A percentile compares a stretch with the other conserved stretches of the same genome.
Conservation (phyloP, 805 yeast genomes). For the Wickerhamiella shivajii region DNA sequence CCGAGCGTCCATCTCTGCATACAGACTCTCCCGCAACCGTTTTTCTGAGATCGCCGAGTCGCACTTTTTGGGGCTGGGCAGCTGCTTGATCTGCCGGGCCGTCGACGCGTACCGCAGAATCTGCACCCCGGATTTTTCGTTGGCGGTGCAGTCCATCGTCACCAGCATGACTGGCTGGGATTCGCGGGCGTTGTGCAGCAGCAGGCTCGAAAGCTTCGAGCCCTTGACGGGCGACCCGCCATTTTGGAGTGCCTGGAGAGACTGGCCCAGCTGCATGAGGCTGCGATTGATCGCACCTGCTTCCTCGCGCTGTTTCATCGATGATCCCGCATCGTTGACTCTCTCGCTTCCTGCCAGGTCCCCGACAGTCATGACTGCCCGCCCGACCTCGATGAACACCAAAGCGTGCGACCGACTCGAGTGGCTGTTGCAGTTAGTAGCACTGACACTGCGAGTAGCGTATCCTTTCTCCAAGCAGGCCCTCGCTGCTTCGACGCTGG, state of each 20-base stretch:
- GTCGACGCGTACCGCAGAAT: conserved; percentile 22
- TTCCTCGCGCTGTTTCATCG: conserved; percentile 33
- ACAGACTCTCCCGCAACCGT: conserved; percentile 2
- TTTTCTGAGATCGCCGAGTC: neutral
- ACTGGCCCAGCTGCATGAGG: conserved; percentile 36
- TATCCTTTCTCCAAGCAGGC: conserved; percentile 29
- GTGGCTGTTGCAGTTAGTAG: conserved; percentile 31
- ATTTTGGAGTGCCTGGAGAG: conserved; percentile 29
- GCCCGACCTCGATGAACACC: conserved; percentile 30
- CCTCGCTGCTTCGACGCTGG: conserved; percentile 27
- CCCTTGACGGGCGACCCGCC: conserved; percentile 26
- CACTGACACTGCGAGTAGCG: conserved; percentile 28
- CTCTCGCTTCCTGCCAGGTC: conserved; percentile 44
- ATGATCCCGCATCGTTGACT: conserved; percentile 32
- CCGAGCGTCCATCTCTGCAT: conserved; percentile 7
- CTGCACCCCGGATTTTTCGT: conserved; percentile 23
- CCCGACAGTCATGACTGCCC: conserved; percentile 29
- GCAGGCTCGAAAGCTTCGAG: conserved; percentile 34
- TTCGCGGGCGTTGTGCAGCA: conserved; percentile 28
- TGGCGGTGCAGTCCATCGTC: conserved; percentile 29
- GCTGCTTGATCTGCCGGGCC: conserved; percentile 17
- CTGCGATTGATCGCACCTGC: conserved; percentile 37
- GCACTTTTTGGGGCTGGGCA: no score
- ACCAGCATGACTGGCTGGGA: conserved; percentile 24
- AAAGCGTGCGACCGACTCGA: conserved; percentile 43